Evolutionary conservation across 768 basidiomycete genomes (phyloP).

Genomic region (Tricholoma bakamatsutake): DNA sequence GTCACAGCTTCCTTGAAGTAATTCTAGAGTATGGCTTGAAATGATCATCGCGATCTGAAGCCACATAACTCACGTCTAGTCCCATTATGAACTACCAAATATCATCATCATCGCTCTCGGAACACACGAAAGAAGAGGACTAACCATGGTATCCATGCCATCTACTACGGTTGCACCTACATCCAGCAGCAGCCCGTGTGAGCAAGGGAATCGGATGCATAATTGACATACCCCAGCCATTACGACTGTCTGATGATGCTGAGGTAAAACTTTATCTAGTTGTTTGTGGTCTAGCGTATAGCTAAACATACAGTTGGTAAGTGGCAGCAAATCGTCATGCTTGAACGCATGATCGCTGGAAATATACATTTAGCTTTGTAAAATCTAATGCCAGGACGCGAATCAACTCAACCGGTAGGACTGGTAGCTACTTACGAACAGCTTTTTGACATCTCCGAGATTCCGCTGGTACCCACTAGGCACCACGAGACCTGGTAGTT

Average conservation of each 20-base stretch:
- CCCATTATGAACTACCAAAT: conserved; percentile 41
- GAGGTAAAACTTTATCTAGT: background rate
- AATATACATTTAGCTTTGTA: background rate
- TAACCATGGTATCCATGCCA: conserved; percentile 45
- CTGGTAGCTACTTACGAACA: conserved; percentile 32
- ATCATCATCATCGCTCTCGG: background rate
- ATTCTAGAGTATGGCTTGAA: conserved; percentile 13
- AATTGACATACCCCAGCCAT: conserved; percentile 31
- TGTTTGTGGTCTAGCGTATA: background rate
- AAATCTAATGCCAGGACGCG: background rate
- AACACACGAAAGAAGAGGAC: conserved; percentile 5
- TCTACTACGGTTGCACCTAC: conserved; percentile 50
- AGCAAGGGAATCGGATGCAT: conserved; percentile 11
- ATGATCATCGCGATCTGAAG: background rate
- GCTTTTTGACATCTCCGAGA: conserved; percentile 22
- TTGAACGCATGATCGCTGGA: conserved; percentile 50
- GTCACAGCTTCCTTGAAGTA: conserved; percentile 41
- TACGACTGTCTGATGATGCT: conserved; percentile 20
- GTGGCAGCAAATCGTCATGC: conserved; percentile 54
- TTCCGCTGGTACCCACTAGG: conserved; percentile 20
- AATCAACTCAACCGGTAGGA: conserved; percentile 44
- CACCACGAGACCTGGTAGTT: conserved; percentile 23
- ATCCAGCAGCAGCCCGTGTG: conserved; percentile 13
- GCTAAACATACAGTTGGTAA: conserved; percentile 29
- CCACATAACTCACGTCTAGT: conserved; percentile 24